Percentiles rank a stretch among this genome's conserved stretches.
Conservation (phyloP, 257 asterid genomes). For the Apocynum venetum region DNA sequence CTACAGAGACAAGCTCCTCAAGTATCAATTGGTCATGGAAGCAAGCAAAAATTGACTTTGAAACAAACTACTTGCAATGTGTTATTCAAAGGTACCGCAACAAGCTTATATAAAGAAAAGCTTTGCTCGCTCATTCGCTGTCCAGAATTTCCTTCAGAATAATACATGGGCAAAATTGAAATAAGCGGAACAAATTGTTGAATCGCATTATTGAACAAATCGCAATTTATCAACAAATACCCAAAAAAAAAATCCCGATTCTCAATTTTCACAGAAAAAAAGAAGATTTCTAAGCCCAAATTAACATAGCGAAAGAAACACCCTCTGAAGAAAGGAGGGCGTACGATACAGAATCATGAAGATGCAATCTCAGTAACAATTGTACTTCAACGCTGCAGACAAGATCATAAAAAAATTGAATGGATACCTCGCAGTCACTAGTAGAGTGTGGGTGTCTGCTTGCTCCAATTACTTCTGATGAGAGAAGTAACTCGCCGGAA, state of each 20-base stretch:
- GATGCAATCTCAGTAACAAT: background rate
- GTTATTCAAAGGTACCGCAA: background rate
- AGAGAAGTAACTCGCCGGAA: background rate
- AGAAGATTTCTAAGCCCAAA: background rate
- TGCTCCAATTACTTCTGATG: background rate
- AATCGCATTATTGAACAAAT: background rate
- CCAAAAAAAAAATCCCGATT: background rate
- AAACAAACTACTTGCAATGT: background rate
- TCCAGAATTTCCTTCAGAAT: background rate
- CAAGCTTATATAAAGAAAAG: background rate
- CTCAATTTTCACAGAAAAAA: background rate
- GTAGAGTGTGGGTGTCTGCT: background rate
- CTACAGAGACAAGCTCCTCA: background rate
- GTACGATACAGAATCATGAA: background rate
- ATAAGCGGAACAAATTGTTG: too few relatives aligned
- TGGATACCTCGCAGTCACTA: background rate
- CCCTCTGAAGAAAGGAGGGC: background rate
- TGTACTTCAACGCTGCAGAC: background rate
- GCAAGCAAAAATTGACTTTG: background rate
- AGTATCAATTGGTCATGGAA: background rate
- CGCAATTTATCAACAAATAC: background rate
- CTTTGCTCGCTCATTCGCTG: background rate
- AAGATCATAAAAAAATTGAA: background rate
- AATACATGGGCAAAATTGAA: background rate
- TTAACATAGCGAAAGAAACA: background rate